Evolutionary conservation across 768 basidiomycete genomes (phyloP), one percentile per base, ranked within the genome.

Genomic region (Crassisporium funariophilum): DNA sequence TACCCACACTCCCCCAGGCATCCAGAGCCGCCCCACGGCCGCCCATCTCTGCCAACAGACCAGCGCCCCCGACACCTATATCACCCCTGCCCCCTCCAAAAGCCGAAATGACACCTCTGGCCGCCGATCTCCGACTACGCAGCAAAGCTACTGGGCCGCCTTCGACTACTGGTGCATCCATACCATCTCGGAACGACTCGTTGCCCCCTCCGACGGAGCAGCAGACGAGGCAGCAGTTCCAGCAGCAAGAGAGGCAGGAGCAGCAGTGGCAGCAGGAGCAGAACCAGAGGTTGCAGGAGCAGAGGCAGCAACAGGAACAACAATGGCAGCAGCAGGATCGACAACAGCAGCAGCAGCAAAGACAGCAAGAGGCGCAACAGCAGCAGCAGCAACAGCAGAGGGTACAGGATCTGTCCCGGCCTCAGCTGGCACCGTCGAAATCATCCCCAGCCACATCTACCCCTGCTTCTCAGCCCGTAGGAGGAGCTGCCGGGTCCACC

Each of bases 21-120:
- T 59, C 65, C 19, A 57, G 67, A 4, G 56, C 53, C 4, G 60
- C 65, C 3, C 61, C 65, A 10, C 56, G 65, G 29, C 67, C 61
- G 16, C 47, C 55, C 31, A 56, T 58, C 24, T 81, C 84, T 47
- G 72, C 83, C 5, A 75, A 75, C 4, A 74, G 89, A 10, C 78
- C 88, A 4, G 83, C 88, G 0, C 88, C 88, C 16, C 77, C 85
- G 2, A 76, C 86, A 4, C 88, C 89, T 0, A 64, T 81, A 5
- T 72, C 85, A 50, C 74, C 79, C 13, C 78, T 51, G 55, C 61
- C 29, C 54, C 67, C 19, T 35, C 55, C 44, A 27, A 67, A 80
- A 41, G 67, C 71, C 7, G 79, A 82, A 22, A 72, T 78, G 44
- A 77, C 81, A 4, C 83, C 86, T 0, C 79, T 79, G 5, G 73